These are phyloP conservation scores for Xerocomus spinulosus DNA, from an alignment of 768 basidiomycete genomes.

Conservation along the genomic window DNA sequence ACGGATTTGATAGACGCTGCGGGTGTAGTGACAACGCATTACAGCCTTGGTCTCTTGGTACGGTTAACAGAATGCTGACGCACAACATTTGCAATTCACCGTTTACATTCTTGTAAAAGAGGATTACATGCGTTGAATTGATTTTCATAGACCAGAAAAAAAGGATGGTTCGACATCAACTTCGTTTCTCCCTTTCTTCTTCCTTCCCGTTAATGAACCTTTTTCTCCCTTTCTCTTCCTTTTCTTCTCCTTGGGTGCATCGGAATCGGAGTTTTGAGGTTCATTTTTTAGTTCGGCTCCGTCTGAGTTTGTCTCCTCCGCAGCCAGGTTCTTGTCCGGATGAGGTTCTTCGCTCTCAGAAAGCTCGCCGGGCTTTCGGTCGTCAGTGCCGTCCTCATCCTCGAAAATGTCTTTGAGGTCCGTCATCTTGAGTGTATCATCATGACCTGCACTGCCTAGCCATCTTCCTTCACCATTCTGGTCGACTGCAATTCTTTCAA, in stretches of 20 bases:
- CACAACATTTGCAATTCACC: background rate
- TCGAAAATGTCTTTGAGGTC: slow-evolving; percentile 76
- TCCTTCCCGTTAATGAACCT: slow-evolving; percentile 44
- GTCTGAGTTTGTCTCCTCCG: slow-evolving; percentile 5
- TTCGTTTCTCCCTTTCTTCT: slow-evolving; percentile 57
- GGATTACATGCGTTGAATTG: background rate
- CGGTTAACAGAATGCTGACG: background rate
- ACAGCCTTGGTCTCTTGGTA: too few species aligned
- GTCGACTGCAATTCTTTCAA: slow-evolving; percentile 79
- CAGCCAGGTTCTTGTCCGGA: slow-evolving; percentile 11
- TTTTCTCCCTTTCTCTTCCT: slow-evolving; percentile 55
- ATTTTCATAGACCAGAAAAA: slow-evolving; percentile 55
- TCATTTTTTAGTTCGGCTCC: slow-evolving; percentile 22
- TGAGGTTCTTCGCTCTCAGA: slow-evolving; percentile 21
- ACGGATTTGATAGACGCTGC: too few species aligned
- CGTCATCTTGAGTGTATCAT: slow-evolving; percentile 79
- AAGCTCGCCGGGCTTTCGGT: slow-evolving; percentile 18
- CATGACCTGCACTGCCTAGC: slow-evolving; percentile 92
- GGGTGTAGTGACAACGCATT: too few species aligned
- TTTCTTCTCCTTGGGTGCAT: slow-evolving; percentile 39
- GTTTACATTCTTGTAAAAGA: background rate
- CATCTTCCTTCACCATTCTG: slow-evolving; percentile 59
- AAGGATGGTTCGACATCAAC: slow-evolving; percentile 57
- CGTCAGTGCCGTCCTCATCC: slow-evolving; percentile 29
- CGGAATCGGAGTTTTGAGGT: slow-evolving; percentile 24